Evolutionary conservation across 768 basidiomycete species (phyloP).

Genomic region (Hebeloma cylindrosporum): DNA sequence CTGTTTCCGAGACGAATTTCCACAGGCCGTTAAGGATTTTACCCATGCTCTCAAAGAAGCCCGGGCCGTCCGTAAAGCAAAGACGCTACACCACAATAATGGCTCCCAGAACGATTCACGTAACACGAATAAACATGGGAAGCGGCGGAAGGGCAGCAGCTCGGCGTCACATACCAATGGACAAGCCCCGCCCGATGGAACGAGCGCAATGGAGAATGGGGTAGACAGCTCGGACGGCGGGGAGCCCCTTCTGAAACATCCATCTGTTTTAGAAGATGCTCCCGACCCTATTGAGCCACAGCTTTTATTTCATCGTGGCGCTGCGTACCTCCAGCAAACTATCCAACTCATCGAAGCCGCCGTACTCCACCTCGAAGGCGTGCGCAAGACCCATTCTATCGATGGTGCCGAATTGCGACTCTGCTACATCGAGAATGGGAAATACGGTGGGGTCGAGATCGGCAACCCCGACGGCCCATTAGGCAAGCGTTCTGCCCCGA

Average conservation of each 20-base stretch:
- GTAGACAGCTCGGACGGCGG: constrained; percentile 52
- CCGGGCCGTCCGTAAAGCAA: constrained; percentile 66
- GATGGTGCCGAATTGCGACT: constrained; percentile 79
- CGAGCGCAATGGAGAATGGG: constrained; percentile 47
- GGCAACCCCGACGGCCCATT: constrained; percentile 79
- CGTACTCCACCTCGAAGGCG: constrained; percentile 67
- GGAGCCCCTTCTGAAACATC: constrained; percentile 58
- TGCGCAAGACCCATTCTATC: constrained; percentile 54
- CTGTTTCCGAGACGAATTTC: constrained; percentile 83
- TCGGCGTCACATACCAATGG: constrained; percentile 48
- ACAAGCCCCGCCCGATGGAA: constrained; percentile 69
- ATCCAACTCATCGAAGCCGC: constrained; percentile 72
- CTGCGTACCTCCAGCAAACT: constrained; percentile 80
- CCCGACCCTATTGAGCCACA: constrained; percentile 89
- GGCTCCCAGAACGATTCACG: constrained; percentile 33
- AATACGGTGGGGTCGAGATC: constrained; percentile 84
- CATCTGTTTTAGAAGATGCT: constrained; percentile 72
- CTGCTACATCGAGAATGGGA: constrained; percentile 72
- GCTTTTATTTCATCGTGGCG: constrained; percentile 78
- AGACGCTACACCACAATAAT: constrained; percentile 50
- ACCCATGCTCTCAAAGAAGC: constrained; percentile 80
- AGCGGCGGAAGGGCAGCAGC: constrained; percentile 58
- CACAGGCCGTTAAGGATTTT: constrained; percentile 74
- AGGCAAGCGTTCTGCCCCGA: constrained; percentile 55
- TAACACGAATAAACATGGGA: constrained; percentile 39